These are phyloP conservation scores for Daldinia caldariorum DNA, from an alignment of 495 filamentous ascomycete genomes.

Conservation along the genomic window DNA sequence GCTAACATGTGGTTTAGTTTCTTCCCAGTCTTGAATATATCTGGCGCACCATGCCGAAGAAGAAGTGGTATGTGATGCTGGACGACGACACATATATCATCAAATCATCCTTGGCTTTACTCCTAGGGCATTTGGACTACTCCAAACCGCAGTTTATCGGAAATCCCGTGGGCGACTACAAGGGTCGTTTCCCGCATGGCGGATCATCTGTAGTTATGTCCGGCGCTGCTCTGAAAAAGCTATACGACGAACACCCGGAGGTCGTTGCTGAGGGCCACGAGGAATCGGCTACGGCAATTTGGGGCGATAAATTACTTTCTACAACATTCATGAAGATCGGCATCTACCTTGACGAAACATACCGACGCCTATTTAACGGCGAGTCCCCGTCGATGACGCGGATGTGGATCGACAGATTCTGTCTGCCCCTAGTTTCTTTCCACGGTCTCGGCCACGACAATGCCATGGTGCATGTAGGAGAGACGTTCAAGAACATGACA, in stretches of 20 bases:
- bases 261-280: slow-evolving; percentile 47
- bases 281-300: slow-evolving; percentile 53
- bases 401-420: slow-evolving; percentile 55
- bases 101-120: slow-evolving; percentile 50
- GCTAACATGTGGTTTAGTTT: slow-evolving; percentile 47
- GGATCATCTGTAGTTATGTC: slow-evolving; percentile 58
- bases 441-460: slow-evolving; percentile 50
- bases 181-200: slow-evolving; percentile 59
- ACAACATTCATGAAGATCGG: slow-evolving; percentile 53
- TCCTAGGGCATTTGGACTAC: slow-evolving; percentile 55
- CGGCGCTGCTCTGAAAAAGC: slow-evolving; percentile 50
- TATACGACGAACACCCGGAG: slow-evolving; percentile 48
- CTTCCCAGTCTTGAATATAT: slow-evolving; percentile 56
- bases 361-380: slow-evolving; percentile 58
- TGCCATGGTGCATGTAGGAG: slow-evolving; percentile 51
- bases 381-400: slow-evolving; percentile 54
- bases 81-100: slow-evolving; percentile 62
- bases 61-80: slow-evolving; percentile 60
- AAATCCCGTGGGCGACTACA: slow-evolving; percentile 60
- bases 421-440: slow-evolving; percentile 54
- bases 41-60: slow-evolving; percentile 53
- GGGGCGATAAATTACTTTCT: slow-evolving; percentile 57
- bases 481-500: slow-evolving; percentile 47
- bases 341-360: slow-evolving; percentile 56
- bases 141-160: slow-evolving; percentile 56